Conservation (phyloP, 768 basidiomycete species). For the Saitozyma podzolica region DNA sequence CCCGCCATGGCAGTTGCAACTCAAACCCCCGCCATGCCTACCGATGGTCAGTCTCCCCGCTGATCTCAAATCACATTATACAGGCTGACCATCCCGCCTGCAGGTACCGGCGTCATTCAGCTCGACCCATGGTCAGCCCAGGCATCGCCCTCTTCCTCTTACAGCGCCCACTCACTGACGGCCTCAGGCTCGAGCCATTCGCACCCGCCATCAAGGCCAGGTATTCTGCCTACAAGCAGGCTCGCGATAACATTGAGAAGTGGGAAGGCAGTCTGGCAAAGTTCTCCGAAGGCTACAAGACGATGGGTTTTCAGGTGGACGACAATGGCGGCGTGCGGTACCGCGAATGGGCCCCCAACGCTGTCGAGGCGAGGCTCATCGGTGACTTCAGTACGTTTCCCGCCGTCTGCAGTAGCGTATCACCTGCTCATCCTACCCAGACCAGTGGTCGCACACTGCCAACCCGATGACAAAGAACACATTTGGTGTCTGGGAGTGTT, state of each 20-base stretch:
- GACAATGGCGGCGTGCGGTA: constrained; percentile 72
- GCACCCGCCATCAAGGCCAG: constrained; percentile 46
- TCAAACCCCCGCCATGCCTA: background rate
- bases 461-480: constrained; percentile 82
- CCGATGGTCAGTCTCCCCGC: background rate
- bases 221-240: constrained; percentile 46
- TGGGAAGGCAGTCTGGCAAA: constrained; percentile 80
- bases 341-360: constrained; percentile 96
- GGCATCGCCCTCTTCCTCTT: background rate
- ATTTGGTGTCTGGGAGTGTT: constrained; percentile 88
- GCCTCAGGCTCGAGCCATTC: constrained; percentile 53
- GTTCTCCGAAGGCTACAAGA: constrained; percentile 77
- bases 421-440: constrained; percentile 55
- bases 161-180: background rate
- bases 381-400: constrained; percentile 83
- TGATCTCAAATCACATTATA: background rate
- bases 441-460: constrained; percentile 79
- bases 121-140: constrained; percentile 51
- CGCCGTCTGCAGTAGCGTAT: background rate
- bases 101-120: constrained; percentile 45
- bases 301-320: constrained; percentile 71
- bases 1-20: background rate
- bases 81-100: background rate
- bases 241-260: constrained; percentile 60
- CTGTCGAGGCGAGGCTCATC: constrained; percentile 74